These are phyloP conservation scores for Boletus rex-veris DNA, from an alignment of 768 basidiomycete genomes.

Conservation along the genomic window DNA sequence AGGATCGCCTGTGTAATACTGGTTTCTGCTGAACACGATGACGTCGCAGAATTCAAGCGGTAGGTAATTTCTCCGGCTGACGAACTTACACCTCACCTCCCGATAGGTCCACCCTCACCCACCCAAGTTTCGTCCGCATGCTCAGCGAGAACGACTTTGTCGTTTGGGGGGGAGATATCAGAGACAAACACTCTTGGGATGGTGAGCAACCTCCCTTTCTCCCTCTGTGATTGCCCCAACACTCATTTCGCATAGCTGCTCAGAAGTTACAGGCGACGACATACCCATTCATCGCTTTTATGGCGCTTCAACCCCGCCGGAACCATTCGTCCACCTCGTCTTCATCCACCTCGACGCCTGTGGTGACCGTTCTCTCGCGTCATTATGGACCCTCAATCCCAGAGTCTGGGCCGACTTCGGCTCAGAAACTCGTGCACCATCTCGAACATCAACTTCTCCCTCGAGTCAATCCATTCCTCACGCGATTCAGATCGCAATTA, in stretches of 20 bases:
- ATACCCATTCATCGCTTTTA: conserved; percentile 89
- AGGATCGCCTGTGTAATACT: conserved; percentile 79
- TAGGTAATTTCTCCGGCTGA: conserved; percentile 26
- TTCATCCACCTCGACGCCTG: conserved; percentile 38
- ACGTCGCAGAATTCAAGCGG: conserved; percentile 84
- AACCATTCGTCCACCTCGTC: conserved; percentile 33
- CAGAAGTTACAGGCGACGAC: conserved; percentile 85
- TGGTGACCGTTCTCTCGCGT: conserved; percentile 80
- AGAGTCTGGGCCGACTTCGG: conserved; percentile 55
- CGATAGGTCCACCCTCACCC: conserved; percentile 67
- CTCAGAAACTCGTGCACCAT: conserved; percentile 59
- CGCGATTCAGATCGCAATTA: conserved; percentile 51
- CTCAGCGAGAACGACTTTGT: conserved; percentile 73
- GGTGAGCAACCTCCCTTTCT: conserved; percentile 35
- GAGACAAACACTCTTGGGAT: conserved; percentile 78
- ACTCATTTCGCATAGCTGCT: conserved; percentile 36
- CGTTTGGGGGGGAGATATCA: conserved; percentile 91
- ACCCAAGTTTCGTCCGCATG: conserved; percentile 62
- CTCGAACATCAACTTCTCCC: conserved; percentile 73
- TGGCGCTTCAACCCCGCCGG: conserved; percentile 78
- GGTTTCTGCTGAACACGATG: conserved; percentile 88
- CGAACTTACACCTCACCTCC: background rate
- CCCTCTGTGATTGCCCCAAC: background rate
- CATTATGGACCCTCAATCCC: conserved; percentile 66
- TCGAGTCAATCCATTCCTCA: conserved; percentile 73